Evolutionary conservation across 176 grass and related monocot species (phyloP).

Genomic region (Secale cereale): DNA sequence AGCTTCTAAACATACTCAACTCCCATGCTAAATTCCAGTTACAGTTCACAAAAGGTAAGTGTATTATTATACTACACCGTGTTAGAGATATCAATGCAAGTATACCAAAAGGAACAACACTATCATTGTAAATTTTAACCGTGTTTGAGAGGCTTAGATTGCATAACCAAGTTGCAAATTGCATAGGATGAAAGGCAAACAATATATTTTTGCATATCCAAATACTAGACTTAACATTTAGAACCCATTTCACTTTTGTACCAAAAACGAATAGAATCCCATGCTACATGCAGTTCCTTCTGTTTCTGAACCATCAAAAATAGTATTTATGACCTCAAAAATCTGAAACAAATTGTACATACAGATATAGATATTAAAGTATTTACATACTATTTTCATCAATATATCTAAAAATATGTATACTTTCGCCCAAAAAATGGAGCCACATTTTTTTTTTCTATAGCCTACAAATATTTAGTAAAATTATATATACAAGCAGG

Average conservation of each 20-base stretch:
- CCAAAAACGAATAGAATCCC: background rate
- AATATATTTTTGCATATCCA: background rate
- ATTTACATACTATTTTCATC: no score
- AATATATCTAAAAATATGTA: no score
- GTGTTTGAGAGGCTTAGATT: background rate
- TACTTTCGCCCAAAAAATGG: no score
- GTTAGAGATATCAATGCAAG: background rate
- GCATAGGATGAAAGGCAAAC: background rate
- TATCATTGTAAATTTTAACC: background rate
- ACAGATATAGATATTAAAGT: no score
- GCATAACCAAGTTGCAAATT: background rate
- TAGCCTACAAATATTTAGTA: no score
- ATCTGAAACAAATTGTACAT: no score
- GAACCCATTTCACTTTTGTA: background rate
- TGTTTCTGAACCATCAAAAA: no score
- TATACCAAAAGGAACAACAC: background rate
- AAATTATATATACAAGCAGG: no score
- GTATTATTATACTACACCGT: background rate
- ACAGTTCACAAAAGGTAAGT: background rate
- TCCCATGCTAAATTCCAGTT: background rate
- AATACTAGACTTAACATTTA: no score
- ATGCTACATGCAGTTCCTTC: no score
- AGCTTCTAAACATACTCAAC: constrained; percentile 41
- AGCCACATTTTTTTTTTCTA: no score
- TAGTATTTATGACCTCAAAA: no score